Evolutionary conservation across 257 asterid genomes (phyloP), one percentile per base, ranked within the genome.

Genomic region (Gentiana dahurica): DNA sequence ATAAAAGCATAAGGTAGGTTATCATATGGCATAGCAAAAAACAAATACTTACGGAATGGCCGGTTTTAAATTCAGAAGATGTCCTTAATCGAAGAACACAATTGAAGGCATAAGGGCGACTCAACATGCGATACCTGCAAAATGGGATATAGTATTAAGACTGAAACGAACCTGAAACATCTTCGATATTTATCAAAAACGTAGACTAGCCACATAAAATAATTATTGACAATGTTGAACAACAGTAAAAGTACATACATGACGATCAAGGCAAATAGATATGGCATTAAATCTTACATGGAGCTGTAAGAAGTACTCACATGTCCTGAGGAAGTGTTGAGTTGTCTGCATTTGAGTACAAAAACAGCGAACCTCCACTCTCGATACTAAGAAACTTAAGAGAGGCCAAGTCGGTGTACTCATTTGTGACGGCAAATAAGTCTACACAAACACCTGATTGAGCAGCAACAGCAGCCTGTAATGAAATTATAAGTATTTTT

Each of bases 241-340:
- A 41, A 5, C 8, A 41, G 9, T 41, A 41, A 41, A 41, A 41
- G 46, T 57, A 10, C 6, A 53, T 36, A 41, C 39, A 36, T 7
- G 33, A 47, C 44, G 5, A n/a, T 32, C 41, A 33, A 10, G n/a
- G 1, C 10, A 49, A 12, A 55, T 32, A 32, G 36, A 61, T 34
- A 56, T 12, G 32, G 7, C 52, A 51, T 41, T 3, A 57, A 34
- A 56, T 51, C 57, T 38, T 48, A 65, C 2, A 37, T 41, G 49
- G 51, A 32, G 12, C 13, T 54, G 36, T 49, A 34, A 54, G 8
- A 4, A 5, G 33, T 60, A 85, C 98, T 85, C 82, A 92, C 98
- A 92, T 83, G 79, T 92, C 98, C 73, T 92, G 98, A 65, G 98
- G 98, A 67, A 92, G 98, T 47, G 98, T 92, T 55, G 98, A 92